Evolutionary conservation across 2,329 filamentous ascomycete species (phyloP).

Genomic region (Penicillium griseofulvum): DNA sequence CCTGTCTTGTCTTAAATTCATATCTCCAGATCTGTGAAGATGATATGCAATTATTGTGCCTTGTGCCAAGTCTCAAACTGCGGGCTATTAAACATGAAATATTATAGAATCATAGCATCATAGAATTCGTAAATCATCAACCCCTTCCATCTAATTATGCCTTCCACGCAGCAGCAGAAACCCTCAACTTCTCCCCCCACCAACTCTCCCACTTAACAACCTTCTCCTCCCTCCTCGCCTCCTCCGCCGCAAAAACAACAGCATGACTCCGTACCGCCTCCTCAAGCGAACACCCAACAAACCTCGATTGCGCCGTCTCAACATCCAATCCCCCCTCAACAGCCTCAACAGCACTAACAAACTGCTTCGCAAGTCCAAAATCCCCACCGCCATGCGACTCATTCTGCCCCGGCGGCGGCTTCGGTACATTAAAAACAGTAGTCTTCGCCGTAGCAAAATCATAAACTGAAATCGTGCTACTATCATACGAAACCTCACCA

Average conservation of each 20-base stretch:
- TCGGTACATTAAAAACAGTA: constrained; percentile 59
- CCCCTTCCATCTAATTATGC: not conserved
- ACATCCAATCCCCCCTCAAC: constrained; percentile 70
- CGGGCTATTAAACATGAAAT: not conserved
- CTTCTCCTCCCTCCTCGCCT: constrained; percentile 67
- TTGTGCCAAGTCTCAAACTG: not conserved
- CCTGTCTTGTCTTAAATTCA: not conserved
- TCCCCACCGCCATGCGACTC: constrained; percentile 72
- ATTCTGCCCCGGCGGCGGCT: constrained; percentile 56
- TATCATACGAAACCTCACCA: constrained; percentile 86
- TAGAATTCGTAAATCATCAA: not conserved
- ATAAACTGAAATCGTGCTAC: constrained; percentile 69
- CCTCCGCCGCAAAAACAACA: constrained; percentile 90
- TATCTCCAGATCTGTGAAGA: not conserved
- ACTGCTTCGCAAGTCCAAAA: constrained; percentile 74
- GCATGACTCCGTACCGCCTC: constrained; percentile 88
- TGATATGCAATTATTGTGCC: not conserved
- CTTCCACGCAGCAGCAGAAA: constrained; percentile 10
- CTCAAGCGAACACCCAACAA: constrained; percentile 79
- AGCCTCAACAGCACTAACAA: constrained; percentile 75
- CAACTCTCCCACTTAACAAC: constrained; percentile 74
- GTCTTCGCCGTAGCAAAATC: constrained; percentile 62
- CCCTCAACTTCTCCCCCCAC: constrained; percentile 62
- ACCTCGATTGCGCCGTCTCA: constrained; percentile 67
- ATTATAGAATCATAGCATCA: not conserved